A percentile compares a stretch with the other conserved stretches of the same genome.
phyloP scores from a whole-genome alignment of 306 rosid genomes.

The Datisca glomerata region DNA sequence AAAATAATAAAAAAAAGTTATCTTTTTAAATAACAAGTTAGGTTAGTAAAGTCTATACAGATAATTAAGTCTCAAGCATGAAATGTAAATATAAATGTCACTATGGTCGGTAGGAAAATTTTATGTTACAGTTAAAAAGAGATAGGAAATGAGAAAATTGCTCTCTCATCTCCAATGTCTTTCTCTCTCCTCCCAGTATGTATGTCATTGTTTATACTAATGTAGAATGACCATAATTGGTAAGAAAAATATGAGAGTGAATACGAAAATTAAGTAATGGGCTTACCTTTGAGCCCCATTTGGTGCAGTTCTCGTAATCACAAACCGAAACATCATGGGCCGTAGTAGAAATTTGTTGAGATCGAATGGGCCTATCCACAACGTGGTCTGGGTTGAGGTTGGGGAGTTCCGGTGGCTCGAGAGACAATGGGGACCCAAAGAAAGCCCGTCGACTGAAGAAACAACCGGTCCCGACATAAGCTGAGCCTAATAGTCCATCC shows the following conservation, averaged over 20 bases:
- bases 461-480: slow-evolving; percentile 19
- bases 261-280: no score
- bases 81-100: no score
- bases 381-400: slow-evolving; percentile 8
- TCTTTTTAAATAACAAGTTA: no score
- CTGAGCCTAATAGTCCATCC: slow-evolving; percentile 16
- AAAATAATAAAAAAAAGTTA: not conserved
- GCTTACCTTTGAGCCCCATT: slow-evolving; percentile 28
- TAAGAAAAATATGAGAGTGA: no score
- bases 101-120: not conserved
- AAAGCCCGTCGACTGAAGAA: slow-evolving; percentile 18
- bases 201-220: no score
- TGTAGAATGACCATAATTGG: no score
- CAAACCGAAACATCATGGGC: slow-evolving; percentile 17
- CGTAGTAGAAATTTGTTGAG: slow-evolving; percentile 3
- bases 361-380: slow-evolving; percentile 16
- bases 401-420: slow-evolving; percentile 1
- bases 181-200: no score
- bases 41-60: no score
- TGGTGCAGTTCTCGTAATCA: slow-evolving; percentile 15
- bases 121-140: no score
- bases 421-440: slow-evolving; percentile 22
- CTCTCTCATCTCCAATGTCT: no score
- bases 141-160: no score
- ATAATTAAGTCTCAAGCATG: no score